Base-by-base conservation (phyloP, 1,284 basidiomycete genomes). In the Trichosporon sp. region DNA sequence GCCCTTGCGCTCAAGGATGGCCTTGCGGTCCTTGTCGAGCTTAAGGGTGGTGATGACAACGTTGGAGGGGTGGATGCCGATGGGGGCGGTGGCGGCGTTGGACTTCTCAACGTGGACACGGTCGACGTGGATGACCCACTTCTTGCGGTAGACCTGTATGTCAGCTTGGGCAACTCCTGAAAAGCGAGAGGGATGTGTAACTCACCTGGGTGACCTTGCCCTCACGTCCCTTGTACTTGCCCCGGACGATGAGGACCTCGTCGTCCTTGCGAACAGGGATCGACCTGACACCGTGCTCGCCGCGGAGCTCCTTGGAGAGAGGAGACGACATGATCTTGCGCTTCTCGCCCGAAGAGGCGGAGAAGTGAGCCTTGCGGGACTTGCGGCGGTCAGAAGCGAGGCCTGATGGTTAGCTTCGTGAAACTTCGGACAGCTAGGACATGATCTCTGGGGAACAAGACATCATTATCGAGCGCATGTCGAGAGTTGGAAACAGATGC, bases 251-350 rank as follows among this genome's bases (percentile, higher is more conserved):
- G 83, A 93, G 88, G 75, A 99, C 97, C 87, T 98, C 96, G 85
- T 98, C 97, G 81, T 98, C 96, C 87, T 98, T 98, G 85, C 96
- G 93, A 82, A 99, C 90, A 73, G 97, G 96, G 78, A 99, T 87
- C 73, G 96, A 94, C 79, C 96, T 94, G 78, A 90, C 95, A 85
- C 91, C 92, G 89, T 99, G 89, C 88, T 98, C 93, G 83, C 85
- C 86, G 77, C 95, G 91, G 80, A 99, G 91, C 83, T 98, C 96
- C 89, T 98, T 98, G 78, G 92, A 92, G 76, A 99, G 90, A 71
- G 94, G 88, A 74, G 96, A 94, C 79, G 93, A 95, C 95, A 99
- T 97, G 82, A 98, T 95, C 88, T 94, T 96, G 86, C 96, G 91
- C 85, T 96, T 93, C 80, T 94, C 87, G 70, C 92, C 93, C 68